Conservation (phyloP, 2,329 filamentous ascomycete genomes). For the Aureobasidium sp. region DNA sequence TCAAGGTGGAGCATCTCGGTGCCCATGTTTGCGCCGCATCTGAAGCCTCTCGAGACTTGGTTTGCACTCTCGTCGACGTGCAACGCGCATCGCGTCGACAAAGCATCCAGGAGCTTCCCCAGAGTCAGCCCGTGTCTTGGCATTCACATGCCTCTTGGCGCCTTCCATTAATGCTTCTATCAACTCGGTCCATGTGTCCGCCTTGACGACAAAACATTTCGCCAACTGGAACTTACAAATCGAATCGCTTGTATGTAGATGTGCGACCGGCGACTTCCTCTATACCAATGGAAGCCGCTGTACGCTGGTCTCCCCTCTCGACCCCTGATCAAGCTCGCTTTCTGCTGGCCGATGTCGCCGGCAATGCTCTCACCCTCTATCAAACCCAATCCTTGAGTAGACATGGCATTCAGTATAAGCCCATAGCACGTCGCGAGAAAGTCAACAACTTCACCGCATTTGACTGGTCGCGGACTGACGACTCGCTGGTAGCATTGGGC, state of each 20-base stretch:
- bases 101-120: not conserved
- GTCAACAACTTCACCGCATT: constrained; percentile 57
- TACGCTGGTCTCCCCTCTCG: constrained; percentile 57
- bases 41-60: not conserved
- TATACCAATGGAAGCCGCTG: constrained; percentile 50
- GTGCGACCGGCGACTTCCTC: not conserved
- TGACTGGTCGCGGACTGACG: constrained; percentile 56
- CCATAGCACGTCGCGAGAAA: constrained; percentile 44
- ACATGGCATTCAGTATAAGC: constrained; percentile 44
- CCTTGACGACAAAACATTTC: not conserved
- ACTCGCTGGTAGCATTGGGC: constrained; percentile 66
- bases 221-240: not conserved
- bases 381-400: constrained; percentile 36
- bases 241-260: not conserved
- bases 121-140: not conserved
- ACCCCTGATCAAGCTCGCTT: constrained; percentile 49
- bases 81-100: not conserved
- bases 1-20: constrained; percentile 16
- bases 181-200: not conserved
- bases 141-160: constrained; percentile 5
- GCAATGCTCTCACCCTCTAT: constrained; percentile 53
- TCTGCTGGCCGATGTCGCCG: constrained; percentile 54
- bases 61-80: not conserved
- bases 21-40: constrained; percentile 16
- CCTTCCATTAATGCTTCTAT: not conserved